Conservation (phyloP, 2,329 filamentous ascomycete genomes). For the Pezicula rhizophila region DNA sequence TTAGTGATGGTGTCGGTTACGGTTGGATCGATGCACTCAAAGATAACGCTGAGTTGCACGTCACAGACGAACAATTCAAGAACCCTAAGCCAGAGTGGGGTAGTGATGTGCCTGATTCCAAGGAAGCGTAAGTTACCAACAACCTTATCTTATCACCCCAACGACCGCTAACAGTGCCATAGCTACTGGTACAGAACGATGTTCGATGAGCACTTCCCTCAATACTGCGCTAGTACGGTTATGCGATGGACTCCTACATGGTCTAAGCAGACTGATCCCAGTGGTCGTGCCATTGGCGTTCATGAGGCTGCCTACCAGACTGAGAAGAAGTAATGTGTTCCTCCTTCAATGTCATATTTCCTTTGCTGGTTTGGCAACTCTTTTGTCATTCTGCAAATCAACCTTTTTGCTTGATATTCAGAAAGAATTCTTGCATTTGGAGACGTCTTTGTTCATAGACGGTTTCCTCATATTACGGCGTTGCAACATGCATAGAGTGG, state of each 20-base stretch:
- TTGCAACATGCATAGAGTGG: constrained; percentile 5
- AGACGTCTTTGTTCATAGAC: too few species aligned
- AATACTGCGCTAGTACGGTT: constrained; percentile 84
- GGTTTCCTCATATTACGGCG: neutral
- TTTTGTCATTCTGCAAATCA: too few species aligned
- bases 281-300: constrained; percentile 75
- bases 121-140: constrained; percentile 69
- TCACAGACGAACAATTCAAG: constrained; percentile 97
- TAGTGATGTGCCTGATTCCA: constrained; percentile 83
- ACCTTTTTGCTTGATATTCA: too few species aligned
- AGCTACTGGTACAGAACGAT: constrained; percentile 96
- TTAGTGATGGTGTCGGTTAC: constrained; percentile 96
- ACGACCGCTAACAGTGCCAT: neutral
- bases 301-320: constrained; percentile 68
- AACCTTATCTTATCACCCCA: neutral
- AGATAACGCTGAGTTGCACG: constrained; percentile 81
- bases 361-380: too few species aligned
- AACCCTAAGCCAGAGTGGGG: constrained; percentile 98
- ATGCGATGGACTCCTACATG: constrained; percentile 96
- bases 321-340: constrained; percentile 15
- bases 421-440: too few species aligned
- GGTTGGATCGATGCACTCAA: constrained; percentile 98
- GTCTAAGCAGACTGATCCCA: constrained; percentile 94
- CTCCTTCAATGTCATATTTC: too few species aligned
- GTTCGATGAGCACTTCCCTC: constrained; percentile 98